Percentiles rank a stretch among this genome's conserved stretches.
phyloP scores from a whole-genome alignment of 169 alveolate species.

The Cryptosporidium meleagridis region DNA sequence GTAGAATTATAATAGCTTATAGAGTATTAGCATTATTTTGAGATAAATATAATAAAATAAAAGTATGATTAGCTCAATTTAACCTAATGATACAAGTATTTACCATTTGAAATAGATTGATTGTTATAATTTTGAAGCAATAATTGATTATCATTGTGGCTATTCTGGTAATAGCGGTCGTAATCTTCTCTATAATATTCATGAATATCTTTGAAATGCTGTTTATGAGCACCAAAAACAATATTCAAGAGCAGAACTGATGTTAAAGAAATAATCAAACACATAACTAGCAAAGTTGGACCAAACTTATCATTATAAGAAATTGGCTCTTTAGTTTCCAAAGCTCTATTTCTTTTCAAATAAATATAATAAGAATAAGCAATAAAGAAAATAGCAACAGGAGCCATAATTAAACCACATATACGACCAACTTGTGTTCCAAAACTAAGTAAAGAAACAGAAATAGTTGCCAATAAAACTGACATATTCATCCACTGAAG shows the following conservation, averaged over 20 bases:
- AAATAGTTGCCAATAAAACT: constrained; percentile 81
- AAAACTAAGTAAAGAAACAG: constrained; percentile 82
- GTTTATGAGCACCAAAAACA: constrained; percentile 28
- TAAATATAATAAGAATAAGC: constrained; percentile 82
- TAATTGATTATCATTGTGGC: background rate
- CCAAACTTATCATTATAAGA: constrained; percentile 82
- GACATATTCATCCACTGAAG: constrained; percentile 85
- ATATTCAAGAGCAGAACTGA: constrained; percentile 45
- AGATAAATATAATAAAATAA: too few relatives aligned
- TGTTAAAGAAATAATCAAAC: constrained; percentile 31
- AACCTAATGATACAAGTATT: background rate
- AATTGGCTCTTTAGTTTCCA: constrained; percentile 83
- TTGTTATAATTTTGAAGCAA: background rate
- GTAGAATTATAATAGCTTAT: background rate
- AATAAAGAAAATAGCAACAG: constrained; percentile 84
- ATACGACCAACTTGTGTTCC: constrained; percentile 80
- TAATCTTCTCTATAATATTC: constrained; percentile 11
- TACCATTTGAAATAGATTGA: background rate
- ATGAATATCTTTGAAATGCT: constrained; percentile 21
- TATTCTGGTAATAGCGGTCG: background rate
- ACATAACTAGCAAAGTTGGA: constrained; percentile 63
- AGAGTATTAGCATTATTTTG: background rate
- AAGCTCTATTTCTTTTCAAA: constrained; percentile 80
- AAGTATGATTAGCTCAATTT: too few relatives aligned
- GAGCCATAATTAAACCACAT: constrained; percentile 84